Evolutionary conservation across 2,329 filamentous ascomycete genomes (phyloP).

Genomic region (Escovopsis sp.): DNA sequence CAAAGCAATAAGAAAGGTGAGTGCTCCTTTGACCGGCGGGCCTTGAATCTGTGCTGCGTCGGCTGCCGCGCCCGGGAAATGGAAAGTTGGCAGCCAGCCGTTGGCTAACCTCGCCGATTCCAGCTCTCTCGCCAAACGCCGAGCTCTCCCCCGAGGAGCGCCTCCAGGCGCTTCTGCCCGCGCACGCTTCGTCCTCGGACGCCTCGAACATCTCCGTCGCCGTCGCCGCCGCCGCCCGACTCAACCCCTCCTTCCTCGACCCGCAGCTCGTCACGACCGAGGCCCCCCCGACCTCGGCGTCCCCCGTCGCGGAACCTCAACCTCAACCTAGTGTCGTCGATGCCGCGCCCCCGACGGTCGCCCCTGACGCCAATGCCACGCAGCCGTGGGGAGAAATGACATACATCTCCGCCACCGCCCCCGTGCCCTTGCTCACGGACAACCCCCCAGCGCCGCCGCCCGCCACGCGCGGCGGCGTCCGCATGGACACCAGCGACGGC

Average conservation of each 20-base stretch:
- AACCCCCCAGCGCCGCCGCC: slow-evolving; percentile 18
- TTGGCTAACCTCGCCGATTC: slow-evolving; percentile 7
- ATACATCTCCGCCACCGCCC: slow-evolving; percentile 25
- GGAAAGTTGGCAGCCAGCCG: slow-evolving; percentile 6
- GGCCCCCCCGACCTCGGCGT: slow-evolving; percentile 15
- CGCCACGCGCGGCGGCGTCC: slow-evolving; percentile 32
- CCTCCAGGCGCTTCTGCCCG: slow-evolving; percentile 31
- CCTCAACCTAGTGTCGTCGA: too few relatives aligned
- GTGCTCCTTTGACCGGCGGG: background rate
- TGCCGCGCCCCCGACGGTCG: slow-evolving; percentile 9
- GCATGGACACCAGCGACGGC: slow-evolving; percentile 33
- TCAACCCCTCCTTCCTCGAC: slow-evolving; percentile 40
- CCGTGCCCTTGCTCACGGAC: slow-evolving; percentile 18
- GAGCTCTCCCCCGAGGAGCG: slow-evolving; percentile 34
- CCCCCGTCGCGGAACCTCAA: too few relatives aligned
- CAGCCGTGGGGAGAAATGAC: slow-evolving; percentile 41
- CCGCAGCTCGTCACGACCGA: slow-evolving; percentile 28
- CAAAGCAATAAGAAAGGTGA: slow-evolving; percentile 13
- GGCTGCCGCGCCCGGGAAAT: background rate
- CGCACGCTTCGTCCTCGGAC: slow-evolving; percentile 24
- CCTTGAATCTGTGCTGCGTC: background rate
- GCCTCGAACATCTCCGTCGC: slow-evolving; percentile 39
- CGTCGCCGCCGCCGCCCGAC: slow-evolving; percentile 39
- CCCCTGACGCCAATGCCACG: slow-evolving; percentile 7
- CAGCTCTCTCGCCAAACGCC: slow-evolving; percentile 12